Conservation (phyloP, 179 eudicot genomes). For the Silene vulgaris region DNA sequence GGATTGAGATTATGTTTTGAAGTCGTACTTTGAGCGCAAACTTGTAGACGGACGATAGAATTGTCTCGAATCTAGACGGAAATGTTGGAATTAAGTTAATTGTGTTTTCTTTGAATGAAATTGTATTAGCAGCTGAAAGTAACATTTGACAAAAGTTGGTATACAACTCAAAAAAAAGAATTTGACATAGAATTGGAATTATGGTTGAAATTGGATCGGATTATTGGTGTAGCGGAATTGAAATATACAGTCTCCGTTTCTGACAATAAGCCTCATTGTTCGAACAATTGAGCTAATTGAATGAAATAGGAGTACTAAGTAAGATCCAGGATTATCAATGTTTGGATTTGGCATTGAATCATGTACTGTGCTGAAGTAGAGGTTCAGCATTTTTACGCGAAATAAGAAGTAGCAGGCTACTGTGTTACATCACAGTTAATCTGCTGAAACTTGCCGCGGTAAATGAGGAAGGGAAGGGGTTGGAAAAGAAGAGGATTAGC, state of each 20-base stretch:
- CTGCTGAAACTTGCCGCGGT: neutral
- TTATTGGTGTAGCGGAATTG: too few relatives aligned
- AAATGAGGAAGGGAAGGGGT: neutral
- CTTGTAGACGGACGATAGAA: too few relatives aligned
- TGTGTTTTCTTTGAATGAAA: neutral
- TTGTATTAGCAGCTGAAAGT: neutral
- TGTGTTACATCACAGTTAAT: neutral
- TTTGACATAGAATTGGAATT: too few relatives aligned
- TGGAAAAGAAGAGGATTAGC: too few relatives aligned
- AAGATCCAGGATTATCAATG: neutral
- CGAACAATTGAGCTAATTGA: too few relatives aligned
- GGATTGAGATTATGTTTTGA: neutral
- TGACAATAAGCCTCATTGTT: too few relatives aligned
- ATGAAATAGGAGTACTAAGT: too few relatives aligned
- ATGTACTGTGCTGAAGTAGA: neutral
- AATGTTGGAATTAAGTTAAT: neutral
- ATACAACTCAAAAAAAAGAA: too few relatives aligned
- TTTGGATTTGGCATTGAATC: neutral
- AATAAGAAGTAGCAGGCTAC: neutral
- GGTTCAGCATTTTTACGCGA: neutral
- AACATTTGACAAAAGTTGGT: neutral
- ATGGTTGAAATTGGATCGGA: neutral
- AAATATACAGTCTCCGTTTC: too few relatives aligned
- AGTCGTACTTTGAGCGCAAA: too few relatives aligned
- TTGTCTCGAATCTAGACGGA: neutral